phyloP scores from a whole-genome alignment of 73 alveolate genomes.

The Diophrys sp. region DNA sequence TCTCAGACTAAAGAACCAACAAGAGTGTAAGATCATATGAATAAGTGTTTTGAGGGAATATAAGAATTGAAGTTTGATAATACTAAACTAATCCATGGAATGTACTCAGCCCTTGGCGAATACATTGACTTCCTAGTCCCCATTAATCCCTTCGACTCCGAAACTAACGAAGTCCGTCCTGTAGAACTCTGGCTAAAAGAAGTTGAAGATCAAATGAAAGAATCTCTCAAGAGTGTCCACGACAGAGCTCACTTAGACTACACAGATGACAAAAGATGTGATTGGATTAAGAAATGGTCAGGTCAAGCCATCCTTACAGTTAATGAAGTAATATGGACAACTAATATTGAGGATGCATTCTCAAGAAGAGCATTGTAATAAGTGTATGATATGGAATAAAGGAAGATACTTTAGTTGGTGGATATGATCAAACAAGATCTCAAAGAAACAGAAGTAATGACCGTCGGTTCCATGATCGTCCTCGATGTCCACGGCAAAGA shows the following conservation, averaged over 20 bases:
- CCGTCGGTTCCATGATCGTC: conserved; percentile 94
- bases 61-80: conserved; percentile 62
- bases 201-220: conserved; percentile 56
- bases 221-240: conserved; percentile 30
- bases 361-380: conserved; percentile 8
- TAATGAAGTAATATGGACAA: conserved; percentile 59
- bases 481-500: conserved; percentile 97
- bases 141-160: conserved; percentile 69
- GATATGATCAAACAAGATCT: conserved; percentile 39
- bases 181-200: conserved; percentile 69
- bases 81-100: conserved; percentile 21
- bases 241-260: conserved; percentile 27
- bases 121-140: conserved; percentile 58
- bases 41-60: conserved; percentile 83
- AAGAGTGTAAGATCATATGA: conserved; percentile 74
- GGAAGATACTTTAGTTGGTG: conserved; percentile 45
- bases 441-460: conserved; percentile 49
- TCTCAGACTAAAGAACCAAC: conserved; percentile 80
- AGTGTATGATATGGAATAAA: conserved; percentile 22
- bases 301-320: conserved; percentile 48
- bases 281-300: conserved; percentile 53
- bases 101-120: conserved; percentile 78
- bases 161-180: conserved; percentile 62
- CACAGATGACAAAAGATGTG: conserved; percentile 17
- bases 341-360: conserved; percentile 40